These are phyloP conservation scores for Microcyclosporella mali DNA, from an alignment of 2,329 filamentous ascomycete species.

Conservation along the genomic window DNA sequence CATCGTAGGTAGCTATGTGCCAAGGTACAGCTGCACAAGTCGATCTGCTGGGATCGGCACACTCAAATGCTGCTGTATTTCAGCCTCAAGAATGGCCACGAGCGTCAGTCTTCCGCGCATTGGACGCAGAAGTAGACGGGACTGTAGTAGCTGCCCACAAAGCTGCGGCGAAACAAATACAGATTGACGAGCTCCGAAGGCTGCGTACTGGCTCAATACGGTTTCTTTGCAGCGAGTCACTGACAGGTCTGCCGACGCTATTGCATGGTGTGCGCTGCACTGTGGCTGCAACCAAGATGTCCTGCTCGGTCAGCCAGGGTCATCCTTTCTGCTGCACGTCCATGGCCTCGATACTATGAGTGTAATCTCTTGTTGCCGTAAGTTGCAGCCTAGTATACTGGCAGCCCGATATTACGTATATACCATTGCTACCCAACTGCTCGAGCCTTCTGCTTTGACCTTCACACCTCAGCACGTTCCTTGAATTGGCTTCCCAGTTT, in stretches of 20 bases:
- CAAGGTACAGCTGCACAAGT: not conserved
- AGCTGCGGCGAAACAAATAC: not conserved
- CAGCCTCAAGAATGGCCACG: too few relatives aligned
- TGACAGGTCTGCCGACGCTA: slow-evolving; percentile 12
- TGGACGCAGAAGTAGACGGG: not conserved
- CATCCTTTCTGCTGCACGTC: slow-evolving; percentile 18
- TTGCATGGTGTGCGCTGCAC: slow-evolving; percentile 4
- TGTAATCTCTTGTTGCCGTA: slow-evolving; percentile 17
- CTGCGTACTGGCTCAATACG: not conserved
- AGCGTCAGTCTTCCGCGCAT: too few relatives aligned
- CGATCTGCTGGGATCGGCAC: not conserved
- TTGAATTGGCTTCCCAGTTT: slow-evolving; percentile 9
- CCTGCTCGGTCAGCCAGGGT: slow-evolving; percentile 14
- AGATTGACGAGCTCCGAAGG: not conserved
- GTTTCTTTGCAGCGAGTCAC: not conserved
- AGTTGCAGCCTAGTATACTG: slow-evolving; percentile 14
- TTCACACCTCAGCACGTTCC: slow-evolving; percentile 16
- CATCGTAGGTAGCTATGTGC: not conserved
- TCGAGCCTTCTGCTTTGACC: slow-evolving; percentile 18
- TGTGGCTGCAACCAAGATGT: slow-evolving; percentile 17
- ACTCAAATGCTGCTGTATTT: not conserved
- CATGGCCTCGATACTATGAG: slow-evolving; percentile 19
- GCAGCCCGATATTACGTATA: slow-evolving; percentile 9
- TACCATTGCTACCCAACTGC: slow-evolving; percentile 12
- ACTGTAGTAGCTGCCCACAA: not conserved